phyloP scores from a whole-genome alignment of 2,329 filamentous ascomycete genomes.

The Ilyonectria destructans region DNA sequence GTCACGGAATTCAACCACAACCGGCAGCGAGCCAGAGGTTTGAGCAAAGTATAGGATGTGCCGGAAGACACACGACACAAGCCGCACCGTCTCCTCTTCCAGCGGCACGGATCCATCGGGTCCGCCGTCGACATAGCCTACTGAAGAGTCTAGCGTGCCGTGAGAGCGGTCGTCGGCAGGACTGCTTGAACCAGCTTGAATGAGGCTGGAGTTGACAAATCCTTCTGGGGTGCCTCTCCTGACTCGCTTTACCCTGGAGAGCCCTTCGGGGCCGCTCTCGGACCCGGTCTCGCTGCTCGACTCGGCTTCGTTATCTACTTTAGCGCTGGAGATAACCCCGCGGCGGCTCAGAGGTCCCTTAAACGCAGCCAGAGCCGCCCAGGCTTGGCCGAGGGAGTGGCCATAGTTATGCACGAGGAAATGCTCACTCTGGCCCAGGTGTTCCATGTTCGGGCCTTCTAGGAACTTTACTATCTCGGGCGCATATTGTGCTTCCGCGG shows the following conservation, averaged over 20 bases:
- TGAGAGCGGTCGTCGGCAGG: neutral
- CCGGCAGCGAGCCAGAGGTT: neutral
- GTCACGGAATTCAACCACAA: conserved; percentile 3
- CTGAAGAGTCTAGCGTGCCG: neutral
- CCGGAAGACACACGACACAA: neutral
- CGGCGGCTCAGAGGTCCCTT: no score
- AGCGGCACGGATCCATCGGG: neutral
- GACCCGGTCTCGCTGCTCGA: no score
- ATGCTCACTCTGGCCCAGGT: neutral
- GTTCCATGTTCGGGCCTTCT: neutral
- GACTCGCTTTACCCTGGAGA: no score
- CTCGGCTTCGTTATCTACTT: neutral
- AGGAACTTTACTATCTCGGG: neutral
- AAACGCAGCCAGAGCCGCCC: neutral
- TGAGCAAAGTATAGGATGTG: neutral
- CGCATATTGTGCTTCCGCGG: no score
- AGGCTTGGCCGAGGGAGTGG: neutral
- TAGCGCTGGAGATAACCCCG: neutral
- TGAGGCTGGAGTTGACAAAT: neutral
- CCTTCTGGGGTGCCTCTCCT: neutral
- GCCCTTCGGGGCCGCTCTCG: no score
- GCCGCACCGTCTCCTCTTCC: neutral
- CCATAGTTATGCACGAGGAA: neutral
- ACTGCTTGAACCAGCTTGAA: neutral
- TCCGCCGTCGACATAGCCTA: neutral